Base-by-base conservation (phyloP, 176 grass and related monocot genomes). In the Oryza glaberrima region DNA sequence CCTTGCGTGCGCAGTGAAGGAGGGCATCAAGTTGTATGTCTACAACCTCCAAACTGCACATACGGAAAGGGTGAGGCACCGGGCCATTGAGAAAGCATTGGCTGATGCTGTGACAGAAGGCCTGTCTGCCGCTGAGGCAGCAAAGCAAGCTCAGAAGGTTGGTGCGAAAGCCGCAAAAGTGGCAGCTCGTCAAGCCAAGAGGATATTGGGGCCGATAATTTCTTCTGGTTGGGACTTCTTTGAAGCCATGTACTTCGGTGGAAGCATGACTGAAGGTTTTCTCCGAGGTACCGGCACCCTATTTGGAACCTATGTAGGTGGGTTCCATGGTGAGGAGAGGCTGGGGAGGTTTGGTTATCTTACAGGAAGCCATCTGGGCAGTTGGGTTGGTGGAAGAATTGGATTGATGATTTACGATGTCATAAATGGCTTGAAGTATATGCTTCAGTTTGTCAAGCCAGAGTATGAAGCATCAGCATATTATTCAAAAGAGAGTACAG, bases 171-270 rank as follows among this genome's bases (percentile, higher is more conserved):
- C 94, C 2, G 92, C 90, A 9, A 99, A 99, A 81, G 20, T 91
- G 64, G 97, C 97, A 1, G 81, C 92, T 60, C 92, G 90, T 68
- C 97, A 99, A 88, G 94, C 97, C 22, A 96, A 94, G 64, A 85
- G 97, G 30, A 99, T 96, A 61, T 65, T 99, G 35, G 97, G 97
- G 51, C 97, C 97, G 6, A 87, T 99, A 48, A 85, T 96, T 77
- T 99, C 97, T 48, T 99, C 86, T 43, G 92, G 97, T 15, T 99
- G 97, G 97, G 97, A 99, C 81, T 96, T 99, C 86, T 96, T 99
- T 76, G 97, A 99, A 90, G 97, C 97, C 43, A 88, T 96, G 86
- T 94, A 99, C 84, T 99, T 89, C 28, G 97, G 90, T 11, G 94
- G 97, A 77, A 91, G 88, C 77, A 89, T 99, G 84, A 91, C 93